phyloP scores from a whole-genome alignment of 345 rosid genomes.

The Gossypium raimondii region DNA sequence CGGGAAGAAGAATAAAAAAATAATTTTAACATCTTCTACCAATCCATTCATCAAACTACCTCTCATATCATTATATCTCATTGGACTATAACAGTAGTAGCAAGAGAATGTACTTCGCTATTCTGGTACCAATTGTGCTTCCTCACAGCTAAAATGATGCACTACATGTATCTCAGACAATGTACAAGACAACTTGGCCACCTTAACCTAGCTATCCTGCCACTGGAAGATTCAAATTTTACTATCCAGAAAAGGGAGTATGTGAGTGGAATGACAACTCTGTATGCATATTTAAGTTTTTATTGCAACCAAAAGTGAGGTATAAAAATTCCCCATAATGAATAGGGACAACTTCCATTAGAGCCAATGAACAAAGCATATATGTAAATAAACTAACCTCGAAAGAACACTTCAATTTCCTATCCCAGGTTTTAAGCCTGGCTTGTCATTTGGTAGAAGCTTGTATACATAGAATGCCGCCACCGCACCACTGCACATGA shows the following conservation, averaged over 20 bases:
- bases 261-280: neutral
- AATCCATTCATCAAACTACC: neutral
- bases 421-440: slow-evolving; percentile 33
- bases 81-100: neutral
- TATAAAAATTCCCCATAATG: no score
- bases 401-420: slow-evolving; percentile 27
- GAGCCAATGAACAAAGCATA: neutral
- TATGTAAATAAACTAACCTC: slow-evolving; percentile 16
- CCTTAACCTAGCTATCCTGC: neutral
- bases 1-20: neutral
- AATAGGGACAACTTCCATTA: neutral
- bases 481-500: slow-evolving; percentile 65
- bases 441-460: slow-evolving; percentile 33
- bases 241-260: neutral
- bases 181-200: neutral
- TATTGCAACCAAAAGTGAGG: no score
- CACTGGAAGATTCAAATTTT: neutral
- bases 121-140: neutral
- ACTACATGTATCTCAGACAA: neutral
- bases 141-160: neutral
- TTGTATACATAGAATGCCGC: slow-evolving; percentile 63
- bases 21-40: neutral
- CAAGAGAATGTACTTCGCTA: neutral
- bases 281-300: no score
- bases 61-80: neutral